These are phyloP conservation scores for Dryas integrifolia DNA, from an alignment of 331 rosid species.

Conservation along the genomic window DNA sequence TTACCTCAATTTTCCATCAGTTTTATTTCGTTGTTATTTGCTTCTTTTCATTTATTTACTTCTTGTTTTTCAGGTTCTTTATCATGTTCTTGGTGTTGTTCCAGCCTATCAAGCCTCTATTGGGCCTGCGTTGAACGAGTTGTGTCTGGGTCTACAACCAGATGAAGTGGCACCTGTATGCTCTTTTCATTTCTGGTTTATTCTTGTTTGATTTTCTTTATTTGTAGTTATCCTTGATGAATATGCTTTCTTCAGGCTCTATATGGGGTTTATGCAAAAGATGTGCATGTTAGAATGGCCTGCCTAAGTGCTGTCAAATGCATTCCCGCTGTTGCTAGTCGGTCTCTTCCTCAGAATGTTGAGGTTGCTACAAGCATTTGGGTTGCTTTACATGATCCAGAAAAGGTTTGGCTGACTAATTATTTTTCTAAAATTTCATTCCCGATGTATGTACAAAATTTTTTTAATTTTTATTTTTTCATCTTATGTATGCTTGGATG, in stretches of 20 bases:
- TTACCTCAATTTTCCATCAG: neutral
- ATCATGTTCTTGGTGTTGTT: conserved; percentile 78
- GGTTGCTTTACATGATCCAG: conserved; percentile 94
- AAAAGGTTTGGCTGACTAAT: conserved; percentile 59
- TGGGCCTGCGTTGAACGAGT: conserved; percentile 88
- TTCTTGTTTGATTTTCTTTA: conserved; percentile 16
- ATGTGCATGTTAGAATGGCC: conserved; percentile 89
- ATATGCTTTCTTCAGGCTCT: conserved; percentile 64
- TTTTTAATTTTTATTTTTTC: neutral
- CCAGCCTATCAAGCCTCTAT: conserved; percentile 79
- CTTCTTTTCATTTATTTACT: conserved; percentile 6
- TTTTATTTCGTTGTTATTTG: conserved; percentile 4
- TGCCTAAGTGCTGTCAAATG: conserved; percentile 90
- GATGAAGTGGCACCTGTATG: conserved; percentile 84
- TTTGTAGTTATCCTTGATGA: conserved; percentile 8
- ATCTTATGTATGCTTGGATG: no score
- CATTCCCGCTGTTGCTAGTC: conserved; percentile 77
- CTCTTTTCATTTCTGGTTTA: conserved; percentile 22
- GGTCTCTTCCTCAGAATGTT: conserved; percentile 59
- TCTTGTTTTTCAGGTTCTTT: conserved; percentile 64
- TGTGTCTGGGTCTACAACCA: conserved; percentile 85
- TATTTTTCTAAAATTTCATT: neutral
- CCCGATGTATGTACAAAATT: neutral
- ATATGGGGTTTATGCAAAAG: conserved; percentile 85
- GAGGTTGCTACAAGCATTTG: conserved; percentile 91